A percentile compares a stretch with the other conserved stretches of the same genome.
Evolutionary conservation across 768 basidiomycete genomes (phyloP).

Genomic region (Naganishia vishniacii): DNA sequence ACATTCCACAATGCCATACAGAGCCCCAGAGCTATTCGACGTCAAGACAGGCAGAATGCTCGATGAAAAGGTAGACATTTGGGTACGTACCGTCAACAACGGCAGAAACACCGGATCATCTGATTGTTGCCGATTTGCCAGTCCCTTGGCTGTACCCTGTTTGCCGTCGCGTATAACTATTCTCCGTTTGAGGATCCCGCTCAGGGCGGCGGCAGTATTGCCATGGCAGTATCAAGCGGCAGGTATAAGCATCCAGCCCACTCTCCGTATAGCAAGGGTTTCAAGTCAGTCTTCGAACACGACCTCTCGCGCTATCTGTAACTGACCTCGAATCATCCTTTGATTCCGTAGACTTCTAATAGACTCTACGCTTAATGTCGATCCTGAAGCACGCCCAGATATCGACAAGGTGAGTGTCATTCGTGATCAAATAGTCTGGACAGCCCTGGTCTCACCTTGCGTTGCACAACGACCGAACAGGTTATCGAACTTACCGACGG

Average conservation of each 20-base stretch:
- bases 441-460: background rate
- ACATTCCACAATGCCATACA: conserved; percentile 97
- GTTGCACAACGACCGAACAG: conserved; percentile 45
- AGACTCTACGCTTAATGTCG: conserved; percentile 73
- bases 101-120: background rate
- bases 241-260: conserved; percentile 75
- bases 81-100: conserved; percentile 59
- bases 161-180: conserved; percentile 86
- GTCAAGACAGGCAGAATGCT: conserved; percentile 81
- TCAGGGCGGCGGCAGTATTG: conserved; percentile 91
- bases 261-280: conserved; percentile 70
- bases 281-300: conserved; percentile 42
- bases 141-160: conserved; percentile 94
- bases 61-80: conserved; percentile 94
- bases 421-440: no score
- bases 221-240: conserved; percentile 93
- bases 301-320: background rate
- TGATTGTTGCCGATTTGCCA: conserved; percentile 44
- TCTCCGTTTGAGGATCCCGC: conserved; percentile 94
- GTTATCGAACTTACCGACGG: conserved; percentile 52
- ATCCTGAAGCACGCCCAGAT: conserved; percentile 75
- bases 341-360: conserved; percentile 61
- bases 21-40: conserved; percentile 95
- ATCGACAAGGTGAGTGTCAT: conserved; percentile 59
- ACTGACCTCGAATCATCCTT: background rate